Conservation (phyloP, 108 stramenopile species). For the Aurantiochytrium sp. region DNA sequence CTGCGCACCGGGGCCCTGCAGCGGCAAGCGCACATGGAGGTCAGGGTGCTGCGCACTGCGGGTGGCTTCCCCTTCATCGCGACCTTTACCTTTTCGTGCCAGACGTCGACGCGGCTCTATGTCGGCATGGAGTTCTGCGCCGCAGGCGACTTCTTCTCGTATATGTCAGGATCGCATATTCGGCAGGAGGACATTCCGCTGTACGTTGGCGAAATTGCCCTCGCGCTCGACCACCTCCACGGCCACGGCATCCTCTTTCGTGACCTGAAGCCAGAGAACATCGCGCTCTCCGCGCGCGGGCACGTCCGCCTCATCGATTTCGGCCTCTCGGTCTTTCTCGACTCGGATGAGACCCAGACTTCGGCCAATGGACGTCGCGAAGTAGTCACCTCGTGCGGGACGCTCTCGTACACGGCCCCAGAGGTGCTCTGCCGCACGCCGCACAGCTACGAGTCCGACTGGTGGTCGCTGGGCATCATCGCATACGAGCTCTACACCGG, state of each 20-base stretch:
- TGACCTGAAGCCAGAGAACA: constrained; percentile 49
- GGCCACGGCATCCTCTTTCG: constrained; percentile 36
- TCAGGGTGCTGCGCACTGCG: not conserved
- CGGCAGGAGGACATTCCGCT: not conserved
- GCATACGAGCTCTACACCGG: constrained; percentile 43
- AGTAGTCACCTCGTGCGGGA: constrained; percentile 42
- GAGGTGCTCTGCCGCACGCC: constrained; percentile 45
- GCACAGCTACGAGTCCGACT: constrained; percentile 47
- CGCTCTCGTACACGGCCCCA: constrained; percentile 48
- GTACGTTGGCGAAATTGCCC: constrained; percentile 30
- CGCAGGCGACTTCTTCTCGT: constrained; percentile 47
- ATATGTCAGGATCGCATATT: not conserved
- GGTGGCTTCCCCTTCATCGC: constrained; percentile 41
- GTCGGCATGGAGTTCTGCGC: constrained; percentile 43
- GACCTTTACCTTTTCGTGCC: constrained; percentile 36
- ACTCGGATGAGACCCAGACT: not conserved
- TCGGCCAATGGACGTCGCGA: not conserved
- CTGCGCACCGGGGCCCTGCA: not conserved
- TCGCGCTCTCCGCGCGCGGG: constrained; percentile 4
- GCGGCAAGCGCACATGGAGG: not conserved
- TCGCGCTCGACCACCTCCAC: constrained; percentile 33
- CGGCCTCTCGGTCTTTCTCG: constrained; percentile 32
- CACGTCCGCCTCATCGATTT: constrained; percentile 41
- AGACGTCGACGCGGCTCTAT: constrained; percentile 43
- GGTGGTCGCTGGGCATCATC: constrained; percentile 50